A percentile compares a stretch with the other conserved stretches of the same genome.
Evolutionary conservation across 805 yeast genomes (phyloP).

Genomic region (Wickerhamia fluorescens): DNA sequence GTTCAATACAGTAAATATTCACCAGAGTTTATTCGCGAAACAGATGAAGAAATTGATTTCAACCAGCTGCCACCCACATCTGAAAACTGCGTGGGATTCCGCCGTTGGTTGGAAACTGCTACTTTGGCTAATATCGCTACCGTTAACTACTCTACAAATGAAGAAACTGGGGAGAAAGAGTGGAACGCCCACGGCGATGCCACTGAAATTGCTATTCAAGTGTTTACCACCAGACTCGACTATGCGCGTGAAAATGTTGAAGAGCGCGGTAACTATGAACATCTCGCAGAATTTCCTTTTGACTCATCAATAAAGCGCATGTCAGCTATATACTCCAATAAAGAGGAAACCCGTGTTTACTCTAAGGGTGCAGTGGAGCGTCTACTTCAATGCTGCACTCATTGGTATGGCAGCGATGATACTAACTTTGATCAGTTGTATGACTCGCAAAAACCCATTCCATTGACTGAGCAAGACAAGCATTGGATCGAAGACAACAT

Average conservation of each 20-base stretch:
- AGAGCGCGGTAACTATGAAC: conserved; percentile 21
- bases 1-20: conserved; percentile 26
- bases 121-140: conserved; percentile 76
- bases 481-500: conserved; percentile 45
- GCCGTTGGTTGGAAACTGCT: conserved; percentile 56
- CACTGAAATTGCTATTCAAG: conserved; percentile 83
- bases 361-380: conserved; percentile 79
- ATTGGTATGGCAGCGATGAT: conserved; percentile 39
- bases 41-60: conserved; percentile 32
- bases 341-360: conserved; percentile 24
- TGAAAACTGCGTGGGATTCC: conserved; percentile 20
- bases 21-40: conserved; percentile 30
- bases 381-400: conserved; percentile 46
- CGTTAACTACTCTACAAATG: conserved; percentile 42
- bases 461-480: conserved; percentile 37
- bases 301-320: conserved; percentile 70
- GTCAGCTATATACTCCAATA: conserved; percentile 47
- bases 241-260: conserved; percentile 37
- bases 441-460: conserved; percentile 10
- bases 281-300: conserved; percentile 62
- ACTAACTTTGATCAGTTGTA: conserved; percentile 16
- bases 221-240: conserved; percentile 56
- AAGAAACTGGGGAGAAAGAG: conserved; percentile 32
- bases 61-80: conserved; percentile 11
- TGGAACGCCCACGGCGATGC: conserved; percentile 89